These are phyloP conservation scores for Amylostereum areolatum DNA, from an alignment of 1,284 basidiomycete species.

Conservation along the genomic window DNA sequence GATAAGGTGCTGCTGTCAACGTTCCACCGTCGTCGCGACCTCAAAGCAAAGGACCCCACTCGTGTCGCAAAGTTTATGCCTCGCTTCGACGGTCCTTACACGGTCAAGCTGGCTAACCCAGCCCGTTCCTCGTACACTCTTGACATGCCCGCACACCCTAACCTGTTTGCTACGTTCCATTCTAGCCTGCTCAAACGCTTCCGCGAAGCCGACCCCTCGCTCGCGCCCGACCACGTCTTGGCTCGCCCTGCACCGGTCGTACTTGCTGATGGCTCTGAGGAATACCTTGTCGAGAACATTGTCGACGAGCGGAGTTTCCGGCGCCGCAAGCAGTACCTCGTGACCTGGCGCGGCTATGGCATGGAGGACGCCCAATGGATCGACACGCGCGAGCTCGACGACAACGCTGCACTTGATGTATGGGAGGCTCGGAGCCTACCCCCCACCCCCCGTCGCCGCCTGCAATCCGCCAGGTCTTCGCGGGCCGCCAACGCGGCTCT, in stretches of 20 bases:
- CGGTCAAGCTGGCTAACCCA: conserved; percentile 5
- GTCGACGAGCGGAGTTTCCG: no score
- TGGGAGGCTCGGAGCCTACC: no score
- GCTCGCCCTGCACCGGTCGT: conserved; percentile 10
- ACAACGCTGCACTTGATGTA: no score
- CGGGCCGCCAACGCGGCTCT: no score
- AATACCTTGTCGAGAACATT: conserved; percentile 10
- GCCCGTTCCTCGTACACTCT: conserved; percentile 13
- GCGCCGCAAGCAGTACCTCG: no score
- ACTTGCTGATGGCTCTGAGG: conserved; percentile 7
- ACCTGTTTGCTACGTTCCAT: conserved; percentile 8
- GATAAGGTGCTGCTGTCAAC: conserved; percentile 10
- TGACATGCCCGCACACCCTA: conserved; percentile 5
- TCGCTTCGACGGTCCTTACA: conserved; percentile 14
- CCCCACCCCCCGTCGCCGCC: no score
- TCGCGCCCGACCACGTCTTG: conserved; percentile 8
- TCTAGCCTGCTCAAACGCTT: neutral
- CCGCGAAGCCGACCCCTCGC: neutral
- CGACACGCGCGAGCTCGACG: no score
- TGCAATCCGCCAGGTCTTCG: no score
- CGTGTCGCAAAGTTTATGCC: conserved; percentile 19
- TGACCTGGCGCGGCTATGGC: no score
- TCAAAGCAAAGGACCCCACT: conserved; percentile 1
- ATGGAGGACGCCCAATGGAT: no score
- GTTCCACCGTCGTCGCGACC: conserved; percentile 12